Evolutionary conservation across 352 stramenopile species (phyloP).

Genomic region (Sclerospora graminicola): DNA sequence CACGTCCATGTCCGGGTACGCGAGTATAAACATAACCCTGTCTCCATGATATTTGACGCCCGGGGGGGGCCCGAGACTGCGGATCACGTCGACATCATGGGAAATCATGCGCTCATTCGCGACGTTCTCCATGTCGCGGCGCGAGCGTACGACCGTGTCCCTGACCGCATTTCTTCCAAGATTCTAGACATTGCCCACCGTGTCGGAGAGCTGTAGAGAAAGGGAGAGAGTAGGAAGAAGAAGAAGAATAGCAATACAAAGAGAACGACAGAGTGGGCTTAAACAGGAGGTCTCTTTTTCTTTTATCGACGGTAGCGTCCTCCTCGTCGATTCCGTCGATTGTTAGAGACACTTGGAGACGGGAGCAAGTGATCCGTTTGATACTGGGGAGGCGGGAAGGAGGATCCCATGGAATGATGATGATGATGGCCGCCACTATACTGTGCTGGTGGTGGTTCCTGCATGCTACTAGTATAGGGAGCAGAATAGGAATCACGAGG

Average conservation of each 20-base stretch:
- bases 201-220: slow-evolving; percentile 36
- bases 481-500: slow-evolving; percentile 17
- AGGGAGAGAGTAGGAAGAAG: too few relatives aligned
- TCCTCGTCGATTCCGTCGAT: slow-evolving; percentile 27
- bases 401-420: slow-evolving; percentile 18
- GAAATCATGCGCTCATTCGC: slow-evolving; percentile 86
- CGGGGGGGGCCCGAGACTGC: slow-evolving; percentile 62
- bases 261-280: too few relatives aligned
- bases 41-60: slow-evolving; percentile 64
- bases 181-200: slow-evolving; percentile 56
- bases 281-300: too few relatives aligned
- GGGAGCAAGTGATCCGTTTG: slow-evolving; percentile 21
- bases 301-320: slow-evolving; percentile 22
- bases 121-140: slow-evolving; percentile 53
- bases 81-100: slow-evolving; percentile 94
- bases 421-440: too few relatives aligned
- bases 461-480: slow-evolving; percentile 9
- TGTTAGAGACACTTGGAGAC: slow-evolving; percentile 13
- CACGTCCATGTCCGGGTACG: slow-evolving; percentile 78
- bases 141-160: slow-evolving; percentile 60
- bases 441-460: too few relatives aligned
- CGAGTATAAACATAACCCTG: slow-evolving; percentile 64
- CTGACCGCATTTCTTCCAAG: slow-evolving; percentile 53
- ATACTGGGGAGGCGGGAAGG: slow-evolving; percentile 10
- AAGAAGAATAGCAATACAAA: too few relatives aligned